phyloP scores from a whole-genome alignment of 2,329 filamentous ascomycete species.

The Sporothrix variecibatus region DNA sequence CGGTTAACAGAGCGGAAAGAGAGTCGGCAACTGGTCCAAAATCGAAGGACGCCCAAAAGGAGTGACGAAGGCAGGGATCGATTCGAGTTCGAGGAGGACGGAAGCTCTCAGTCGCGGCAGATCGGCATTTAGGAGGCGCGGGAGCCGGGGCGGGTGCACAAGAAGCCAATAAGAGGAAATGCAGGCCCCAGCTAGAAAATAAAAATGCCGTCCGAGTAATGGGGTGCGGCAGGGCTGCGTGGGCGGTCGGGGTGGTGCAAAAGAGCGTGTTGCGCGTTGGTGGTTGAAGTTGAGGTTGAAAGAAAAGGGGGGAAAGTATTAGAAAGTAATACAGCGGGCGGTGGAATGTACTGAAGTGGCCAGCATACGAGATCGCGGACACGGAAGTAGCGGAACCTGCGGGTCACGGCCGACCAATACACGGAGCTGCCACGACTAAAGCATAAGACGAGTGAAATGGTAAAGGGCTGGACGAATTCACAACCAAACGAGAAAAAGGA shows the following conservation, averaged over 20 bases:
- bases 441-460: neutral
- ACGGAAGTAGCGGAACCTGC: conserved; percentile 25
- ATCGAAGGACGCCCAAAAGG: neutral
- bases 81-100: neutral
- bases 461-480: neutral
- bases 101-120: conserved; percentile 10
- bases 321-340: neutral
- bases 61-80: neutral
- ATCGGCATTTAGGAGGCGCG: neutral
- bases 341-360: conserved; percentile 1
- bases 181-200: neutral
- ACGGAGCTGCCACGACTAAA: conserved; percentile 20
- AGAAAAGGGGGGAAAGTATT: conserved; percentile 14
- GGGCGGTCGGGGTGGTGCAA: neutral
- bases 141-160: neutral
- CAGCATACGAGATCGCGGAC: conserved; percentile 15
- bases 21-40: neutral
- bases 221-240: neutral
- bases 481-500: neutral
- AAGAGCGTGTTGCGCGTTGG: conserved; percentile 1
- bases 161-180: neutral
- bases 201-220: neutral
- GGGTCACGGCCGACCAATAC: conserved; percentile 5
- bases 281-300: conserved; percentile 13
- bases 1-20: neutral